phyloP scores from a whole-genome alignment of 2,329 filamentous ascomycete species.

The Xylaria sp. region DNA sequence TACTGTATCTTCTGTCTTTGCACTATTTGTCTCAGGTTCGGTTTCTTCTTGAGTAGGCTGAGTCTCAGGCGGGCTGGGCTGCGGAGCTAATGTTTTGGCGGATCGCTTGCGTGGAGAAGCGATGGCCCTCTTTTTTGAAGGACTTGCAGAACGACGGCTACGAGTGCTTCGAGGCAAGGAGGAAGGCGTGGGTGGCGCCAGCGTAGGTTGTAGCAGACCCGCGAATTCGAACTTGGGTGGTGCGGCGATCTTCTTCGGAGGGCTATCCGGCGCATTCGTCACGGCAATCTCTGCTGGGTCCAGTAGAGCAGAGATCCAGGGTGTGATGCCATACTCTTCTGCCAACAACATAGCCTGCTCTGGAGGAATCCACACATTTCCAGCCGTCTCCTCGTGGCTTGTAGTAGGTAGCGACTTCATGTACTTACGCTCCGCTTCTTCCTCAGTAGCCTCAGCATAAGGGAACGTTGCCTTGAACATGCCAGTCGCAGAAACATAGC shows the following conservation, averaged over 20 bases:
- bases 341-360: conserved; percentile 82
- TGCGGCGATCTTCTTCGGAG: conserved; percentile 79
- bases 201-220: conserved; percentile 54
- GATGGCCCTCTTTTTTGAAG: conserved; percentile 62
- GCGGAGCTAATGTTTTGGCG: conserved; percentile 54
- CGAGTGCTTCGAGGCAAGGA: conserved; percentile 59
- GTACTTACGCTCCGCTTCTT: conserved; percentile 80
- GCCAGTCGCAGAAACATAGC: conserved; percentile 85
- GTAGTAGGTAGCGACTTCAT: conserved; percentile 85
- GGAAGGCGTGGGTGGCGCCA: conserved; percentile 62
- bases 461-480: conserved; percentile 95
- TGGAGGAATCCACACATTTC: conserved; percentile 95
- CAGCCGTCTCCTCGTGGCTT: conserved; percentile 90
- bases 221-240: conserved; percentile 80
- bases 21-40: conserved; percentile 47
- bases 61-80: conserved; percentile 54
- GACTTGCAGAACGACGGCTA: conserved; percentile 67
- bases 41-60: conserved; percentile 46
- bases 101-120: conserved; percentile 67
- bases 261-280: conserved; percentile 67
- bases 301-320: conserved; percentile 92
- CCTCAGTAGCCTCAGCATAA: conserved; percentile 76
- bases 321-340: conserved; percentile 83
- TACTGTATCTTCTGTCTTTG: conserved; percentile 62
- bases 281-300: conserved; percentile 81